A percentile compares a stretch with the other conserved stretches of the same genome.
Evolutionary conservation across 2,329 filamentous ascomycete genomes (phyloP).

Genomic region (Exophiala bonariae): DNA sequence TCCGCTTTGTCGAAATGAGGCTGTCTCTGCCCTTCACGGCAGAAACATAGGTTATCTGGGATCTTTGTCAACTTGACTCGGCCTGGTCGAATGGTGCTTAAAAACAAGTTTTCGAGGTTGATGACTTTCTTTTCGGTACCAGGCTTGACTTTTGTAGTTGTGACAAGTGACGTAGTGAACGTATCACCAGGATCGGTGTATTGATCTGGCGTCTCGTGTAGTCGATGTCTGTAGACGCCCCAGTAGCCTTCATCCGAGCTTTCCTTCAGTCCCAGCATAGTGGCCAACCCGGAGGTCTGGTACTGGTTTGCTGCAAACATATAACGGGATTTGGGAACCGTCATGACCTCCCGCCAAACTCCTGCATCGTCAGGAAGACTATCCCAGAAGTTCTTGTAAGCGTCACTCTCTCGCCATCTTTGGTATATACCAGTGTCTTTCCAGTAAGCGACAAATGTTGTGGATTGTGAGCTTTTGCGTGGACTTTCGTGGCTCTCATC

Average conservation of each 20-base stretch:
- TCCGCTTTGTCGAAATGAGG: conserved; percentile 10
- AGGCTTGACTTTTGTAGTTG: conserved; percentile 1
- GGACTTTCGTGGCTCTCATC: conserved; percentile 14
- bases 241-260: conserved; percentile 16
- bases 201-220: conserved; percentile 11
- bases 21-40: conserved; percentile 14
- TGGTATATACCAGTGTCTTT: conserved; percentile 8
- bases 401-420: conserved; percentile 7
- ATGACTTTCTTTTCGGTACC: conserved; percentile 7
- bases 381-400: conserved; percentile 11
- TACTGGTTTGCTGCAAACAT: conserved; percentile 13
- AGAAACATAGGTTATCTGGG: conserved; percentile 15
- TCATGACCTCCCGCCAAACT: conserved; percentile 20
- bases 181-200: conserved; percentile 12
- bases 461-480: conserved; percentile 6
- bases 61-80: conserved; percentile 14
- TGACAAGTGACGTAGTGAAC: conserved; percentile 14
- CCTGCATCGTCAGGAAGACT: conserved; percentile 14
- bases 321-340: conserved; percentile 16
- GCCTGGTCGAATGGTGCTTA: background rate
- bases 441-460: conserved; percentile 18
- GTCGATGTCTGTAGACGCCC: conserved; percentile 15
- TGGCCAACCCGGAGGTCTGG: conserved; percentile 10
- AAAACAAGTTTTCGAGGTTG: conserved; percentile 3
- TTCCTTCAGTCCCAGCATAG: conserved; percentile 10